A percentile compares a stretch with the other conserved stretches of the same genome.
phyloP scores from a whole-genome alignment of 179 eudicot genomes.

The Silene coronaria region DNA sequence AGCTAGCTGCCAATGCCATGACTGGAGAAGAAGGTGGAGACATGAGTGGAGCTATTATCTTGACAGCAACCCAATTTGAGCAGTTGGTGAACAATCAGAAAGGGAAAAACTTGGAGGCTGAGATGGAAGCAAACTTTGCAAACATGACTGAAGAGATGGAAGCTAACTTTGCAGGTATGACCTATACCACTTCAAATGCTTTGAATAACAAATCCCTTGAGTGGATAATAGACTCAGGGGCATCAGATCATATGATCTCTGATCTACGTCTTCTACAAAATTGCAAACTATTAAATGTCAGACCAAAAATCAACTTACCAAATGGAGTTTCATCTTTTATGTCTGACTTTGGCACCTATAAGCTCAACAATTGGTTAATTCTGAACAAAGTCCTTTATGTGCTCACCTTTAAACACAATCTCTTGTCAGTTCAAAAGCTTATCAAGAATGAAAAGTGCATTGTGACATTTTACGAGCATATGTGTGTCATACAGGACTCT shows the following conservation, averaged over 20 bases:
- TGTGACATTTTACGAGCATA: neutral
- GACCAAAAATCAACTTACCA: neutral
- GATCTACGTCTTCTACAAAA: neutral
- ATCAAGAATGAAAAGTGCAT: neutral
- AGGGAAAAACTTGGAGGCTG: neutral
- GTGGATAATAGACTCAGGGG: constrained; percentile 1
- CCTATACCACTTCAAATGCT: neutral
- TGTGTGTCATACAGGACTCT: neutral
- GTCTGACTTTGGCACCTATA: neutral
- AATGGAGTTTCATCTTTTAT: neutral
- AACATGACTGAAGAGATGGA: neutral
- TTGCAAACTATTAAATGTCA: no score
- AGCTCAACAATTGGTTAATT: no score
- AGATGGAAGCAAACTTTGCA: neutral
- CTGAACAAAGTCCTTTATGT: no score
- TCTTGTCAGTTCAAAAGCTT: no score
- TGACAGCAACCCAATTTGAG: no score
- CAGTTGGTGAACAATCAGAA: no score
- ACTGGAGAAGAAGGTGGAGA: no score
- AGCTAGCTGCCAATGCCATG: no score
- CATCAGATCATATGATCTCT: neutral
- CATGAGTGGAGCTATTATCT: no score
- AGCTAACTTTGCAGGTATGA: neutral
- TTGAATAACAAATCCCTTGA: no score
- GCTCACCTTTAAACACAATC: no score